Conservation (phyloP, 768 basidiomycete species). For the Pleurotus tuoliensis region DNA sequence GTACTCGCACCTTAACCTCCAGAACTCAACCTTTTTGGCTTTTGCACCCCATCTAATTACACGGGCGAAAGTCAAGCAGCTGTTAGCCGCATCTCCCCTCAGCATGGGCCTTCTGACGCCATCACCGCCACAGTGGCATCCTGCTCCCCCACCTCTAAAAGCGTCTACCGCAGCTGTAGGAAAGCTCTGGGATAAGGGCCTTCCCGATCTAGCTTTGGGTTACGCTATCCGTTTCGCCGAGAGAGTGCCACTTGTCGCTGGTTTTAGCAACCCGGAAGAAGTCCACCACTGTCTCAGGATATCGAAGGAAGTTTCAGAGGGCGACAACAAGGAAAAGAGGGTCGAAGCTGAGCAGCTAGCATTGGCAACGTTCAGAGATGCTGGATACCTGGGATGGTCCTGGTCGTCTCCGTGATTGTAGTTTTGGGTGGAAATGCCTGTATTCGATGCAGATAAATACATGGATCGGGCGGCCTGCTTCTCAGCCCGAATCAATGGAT, state of each 20-base stretch:
- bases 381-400: constrained; percentile 62
- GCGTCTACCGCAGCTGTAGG: constrained; percentile 38
- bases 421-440: no score
- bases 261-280: constrained; percentile 65
- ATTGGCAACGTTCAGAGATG: constrained; percentile 38
- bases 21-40: constrained; percentile 56
- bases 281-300: constrained; percentile 70
- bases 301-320: constrained; percentile 58
- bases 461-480: no score
- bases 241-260: constrained; percentile 63
- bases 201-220: constrained; percentile 70
- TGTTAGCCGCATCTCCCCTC: constrained; percentile 78
- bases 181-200: constrained; percentile 35
- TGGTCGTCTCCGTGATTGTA: constrained; percentile 56
- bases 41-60: constrained; percentile 55
- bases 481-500: no score
- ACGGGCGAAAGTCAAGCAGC: constrained; percentile 63
- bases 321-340: constrained; percentile 27
- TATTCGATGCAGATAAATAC: no score
- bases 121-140: constrained; percentile 68
- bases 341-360: constrained; percentile 42
- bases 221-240: constrained; percentile 56
- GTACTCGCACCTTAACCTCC: constrained; percentile 77
- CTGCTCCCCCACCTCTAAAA: constrained; percentile 53
- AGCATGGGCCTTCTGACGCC: constrained; percentile 76